These are phyloP conservation scores for Diphasiastrum complanatum DNA, from an alignment of 83 land plant species.

Conservation along the genomic window DNA sequence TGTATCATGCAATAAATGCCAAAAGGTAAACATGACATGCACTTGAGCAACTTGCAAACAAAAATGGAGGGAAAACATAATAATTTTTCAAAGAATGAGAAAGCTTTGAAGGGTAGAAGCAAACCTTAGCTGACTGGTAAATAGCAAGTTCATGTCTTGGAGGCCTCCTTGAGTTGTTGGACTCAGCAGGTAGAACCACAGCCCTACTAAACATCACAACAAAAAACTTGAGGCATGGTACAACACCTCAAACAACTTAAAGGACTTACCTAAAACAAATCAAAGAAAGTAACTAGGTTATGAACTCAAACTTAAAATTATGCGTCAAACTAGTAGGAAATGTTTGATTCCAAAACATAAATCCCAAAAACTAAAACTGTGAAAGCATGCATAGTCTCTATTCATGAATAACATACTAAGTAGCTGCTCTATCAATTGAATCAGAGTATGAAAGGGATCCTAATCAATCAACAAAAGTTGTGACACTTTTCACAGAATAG, in stretches of 20 bases:
- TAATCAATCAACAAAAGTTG: too few species aligned
- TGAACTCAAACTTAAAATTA: too few species aligned
- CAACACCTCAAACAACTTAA: neutral
- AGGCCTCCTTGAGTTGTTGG: conserved; percentile 41
- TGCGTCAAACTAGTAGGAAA: too few species aligned
- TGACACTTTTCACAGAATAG: too few species aligned
- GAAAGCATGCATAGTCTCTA: too few species aligned
- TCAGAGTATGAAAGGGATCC: too few species aligned
- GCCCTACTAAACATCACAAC: conserved; percentile 58
- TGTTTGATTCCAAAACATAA: too few species aligned
- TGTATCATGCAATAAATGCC: neutral
- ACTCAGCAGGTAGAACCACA: conserved; percentile 62
- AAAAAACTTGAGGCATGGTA: neutral
- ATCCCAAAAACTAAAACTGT: too few species aligned
- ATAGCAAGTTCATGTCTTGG: conserved; percentile 72
- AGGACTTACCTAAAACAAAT: too few species aligned
- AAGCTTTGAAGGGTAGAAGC: neutral
- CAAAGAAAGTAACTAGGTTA: too few species aligned
- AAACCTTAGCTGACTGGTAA: conserved; percentile 67
- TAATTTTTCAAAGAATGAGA: neutral
- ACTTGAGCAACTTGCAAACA: neutral
- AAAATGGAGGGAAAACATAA: neutral
- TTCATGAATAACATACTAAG: too few species aligned
- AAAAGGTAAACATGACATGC: neutral
- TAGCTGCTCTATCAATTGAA: too few species aligned